Evolutionary conservation across 768 basidiomycete species (phyloP).

Genomic region (Lactifluus volemus): DNA sequence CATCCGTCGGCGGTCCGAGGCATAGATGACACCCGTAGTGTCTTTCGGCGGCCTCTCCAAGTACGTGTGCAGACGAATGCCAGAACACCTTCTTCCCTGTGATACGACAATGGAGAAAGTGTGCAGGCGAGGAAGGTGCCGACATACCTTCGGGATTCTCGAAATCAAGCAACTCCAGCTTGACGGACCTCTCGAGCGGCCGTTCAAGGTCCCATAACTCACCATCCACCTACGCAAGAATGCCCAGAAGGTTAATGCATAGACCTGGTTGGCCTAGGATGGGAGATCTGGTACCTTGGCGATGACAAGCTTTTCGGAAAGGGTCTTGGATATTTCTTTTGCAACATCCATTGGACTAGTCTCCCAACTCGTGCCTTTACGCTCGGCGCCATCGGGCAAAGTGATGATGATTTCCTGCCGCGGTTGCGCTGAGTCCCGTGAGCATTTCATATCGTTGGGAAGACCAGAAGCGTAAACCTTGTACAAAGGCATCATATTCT

Average conservation of each 20-base stretch:
- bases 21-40: slow-evolving; percentile 97
- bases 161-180: slow-evolving; percentile 83
- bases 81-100: slow-evolving; percentile 95
- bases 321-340: slow-evolving; percentile 74
- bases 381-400: slow-evolving; percentile 76
- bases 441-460: not conserved
- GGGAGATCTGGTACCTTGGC: slow-evolving; percentile 58
- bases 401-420: slow-evolving; percentile 78
- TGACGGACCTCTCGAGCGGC: slow-evolving; percentile 79
- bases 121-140: not conserved
- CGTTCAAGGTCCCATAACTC: slow-evolving; percentile 91
- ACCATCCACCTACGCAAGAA: slow-evolving; percentile 56
- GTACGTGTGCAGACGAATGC: slow-evolving; percentile 98
- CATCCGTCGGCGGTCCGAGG: slow-evolving; percentile 93
- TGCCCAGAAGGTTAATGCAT: not conserved
- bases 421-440: slow-evolving; percentile 51
- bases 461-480: slow-evolving; percentile 39
- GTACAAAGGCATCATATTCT: slow-evolving; percentile 73
- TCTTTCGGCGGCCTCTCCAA: slow-evolving; percentile 92
- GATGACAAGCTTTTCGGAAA: slow-evolving; percentile 86
- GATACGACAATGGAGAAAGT: not conserved
- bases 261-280: not conserved
- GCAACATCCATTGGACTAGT: slow-evolving; percentile 90
- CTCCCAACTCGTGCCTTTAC: slow-evolving; percentile 87
- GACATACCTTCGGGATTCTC: slow-evolving; percentile 75